Percentiles rank a stretch among this genome's conserved stretches.
These are phyloP conservation scores for Sinapis alba DNA, from an alignment of 441 rosid species.

Conservation along the genomic window DNA sequence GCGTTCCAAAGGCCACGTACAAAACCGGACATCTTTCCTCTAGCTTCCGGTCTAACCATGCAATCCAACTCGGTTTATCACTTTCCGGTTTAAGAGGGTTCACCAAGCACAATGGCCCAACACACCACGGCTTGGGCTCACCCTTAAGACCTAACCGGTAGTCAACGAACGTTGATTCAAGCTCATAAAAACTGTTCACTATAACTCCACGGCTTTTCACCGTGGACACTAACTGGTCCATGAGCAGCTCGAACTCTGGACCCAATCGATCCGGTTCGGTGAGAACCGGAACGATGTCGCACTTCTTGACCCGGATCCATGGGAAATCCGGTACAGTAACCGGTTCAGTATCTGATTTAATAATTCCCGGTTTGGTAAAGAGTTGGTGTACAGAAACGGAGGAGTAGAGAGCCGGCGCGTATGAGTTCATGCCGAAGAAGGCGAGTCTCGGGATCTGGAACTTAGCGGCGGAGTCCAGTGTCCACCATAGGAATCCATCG, in stretches of 20 bases:
- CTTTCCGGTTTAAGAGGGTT: neutral
- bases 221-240: neutral
- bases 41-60: constrained; percentile 9
- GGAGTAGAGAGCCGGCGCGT: neutral
- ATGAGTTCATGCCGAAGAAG: constrained; percentile 14
- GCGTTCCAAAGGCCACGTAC: constrained; percentile 15
- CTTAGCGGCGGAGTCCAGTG: constrained; percentile 8
- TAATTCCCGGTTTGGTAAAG: neutral
- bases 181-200: neutral
- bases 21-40: constrained; percentile 3
- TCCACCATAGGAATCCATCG: constrained; percentile 12
- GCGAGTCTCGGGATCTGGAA: neutral
- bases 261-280: neutral
- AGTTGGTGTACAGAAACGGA: neutral
- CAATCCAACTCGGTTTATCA: constrained; percentile 8
- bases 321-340: constrained; percentile 15
- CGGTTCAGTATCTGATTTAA: neutral
- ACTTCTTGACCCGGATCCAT: constrained; percentile 8
- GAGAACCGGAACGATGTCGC: neutral
- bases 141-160: neutral
- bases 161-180: neutral
- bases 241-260: neutral
- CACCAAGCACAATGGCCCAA: constrained; percentile 7
- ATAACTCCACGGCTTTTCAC: neutral
- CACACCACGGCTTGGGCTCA: constrained; percentile 5